phyloP scores from a whole-genome alignment of 352 stramenopile species.

The Phytopythium mirpurense region DNA sequence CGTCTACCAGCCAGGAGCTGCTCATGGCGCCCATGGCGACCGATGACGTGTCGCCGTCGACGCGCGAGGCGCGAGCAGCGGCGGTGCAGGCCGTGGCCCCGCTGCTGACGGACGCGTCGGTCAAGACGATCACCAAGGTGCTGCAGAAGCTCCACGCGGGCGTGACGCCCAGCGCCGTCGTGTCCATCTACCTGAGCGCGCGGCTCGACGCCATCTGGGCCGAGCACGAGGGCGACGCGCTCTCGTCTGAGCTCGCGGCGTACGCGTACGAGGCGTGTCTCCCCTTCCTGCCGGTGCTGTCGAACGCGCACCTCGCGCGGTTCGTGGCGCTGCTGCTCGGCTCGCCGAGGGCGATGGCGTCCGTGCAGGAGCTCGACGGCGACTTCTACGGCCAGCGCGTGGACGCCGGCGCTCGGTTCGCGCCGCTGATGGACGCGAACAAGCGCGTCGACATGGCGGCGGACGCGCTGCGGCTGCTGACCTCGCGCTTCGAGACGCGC shows the following conservation, averaged over 20 bases:
- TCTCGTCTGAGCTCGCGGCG: constrained; percentile 37
- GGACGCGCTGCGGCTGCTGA: constrained; percentile 36
- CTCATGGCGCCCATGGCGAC: constrained; percentile 4
- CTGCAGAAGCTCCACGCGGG: constrained; percentile 62
- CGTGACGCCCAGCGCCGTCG: constrained; percentile 50
- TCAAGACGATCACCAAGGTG: constrained; percentile 74
- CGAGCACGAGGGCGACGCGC: constrained; percentile 19
- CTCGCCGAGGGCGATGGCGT: constrained; percentile 11
- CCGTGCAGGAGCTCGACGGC: constrained; percentile 17
- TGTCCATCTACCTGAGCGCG: constrained; percentile 63
- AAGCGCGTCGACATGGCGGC: constrained; percentile 53
- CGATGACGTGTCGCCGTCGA: neutral
- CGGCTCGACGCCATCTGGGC: constrained; percentile 38
- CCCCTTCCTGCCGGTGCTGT: constrained; percentile 59
- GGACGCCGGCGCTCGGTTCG: constrained; percentile 26
- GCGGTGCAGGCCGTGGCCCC: constrained; percentile 43
- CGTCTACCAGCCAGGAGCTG: constrained; percentile 28
- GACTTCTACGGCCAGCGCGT: constrained; percentile 58
- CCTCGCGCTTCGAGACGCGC: constrained; percentile 34
- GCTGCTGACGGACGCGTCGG: constrained; percentile 47
- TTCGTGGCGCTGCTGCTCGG: constrained; percentile 50
- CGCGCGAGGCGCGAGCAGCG: constrained; percentile 9
- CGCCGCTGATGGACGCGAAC: constrained; percentile 24
- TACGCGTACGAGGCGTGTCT: constrained; percentile 71
- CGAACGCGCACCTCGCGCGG: constrained; percentile 56